These are phyloP conservation scores for Yamadazyma scolyti DNA, from an alignment of 805 yeast species.

Conservation along the genomic window DNA sequence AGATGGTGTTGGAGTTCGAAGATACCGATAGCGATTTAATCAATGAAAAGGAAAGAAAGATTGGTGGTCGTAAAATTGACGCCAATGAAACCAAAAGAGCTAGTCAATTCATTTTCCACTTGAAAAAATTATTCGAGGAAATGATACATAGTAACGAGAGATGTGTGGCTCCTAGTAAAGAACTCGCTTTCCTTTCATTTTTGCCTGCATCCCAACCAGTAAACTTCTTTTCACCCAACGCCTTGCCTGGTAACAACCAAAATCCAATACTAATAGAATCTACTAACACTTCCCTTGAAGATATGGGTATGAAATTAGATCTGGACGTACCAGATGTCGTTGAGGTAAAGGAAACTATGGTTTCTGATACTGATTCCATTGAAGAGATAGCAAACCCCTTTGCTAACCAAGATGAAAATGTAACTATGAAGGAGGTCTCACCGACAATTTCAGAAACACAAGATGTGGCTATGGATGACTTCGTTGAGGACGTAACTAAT, in stretches of 20 bases:
- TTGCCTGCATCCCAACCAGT: constrained; percentile 68
- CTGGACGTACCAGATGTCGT: neutral
- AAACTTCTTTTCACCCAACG: constrained; percentile 18
- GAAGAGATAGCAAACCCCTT: constrained; percentile 3
- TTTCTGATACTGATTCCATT: neutral
- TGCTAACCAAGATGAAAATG: neutral
- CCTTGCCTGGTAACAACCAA: constrained; percentile 1
- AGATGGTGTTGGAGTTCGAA: constrained; percentile 56
- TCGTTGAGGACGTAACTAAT: constrained; percentile 1
- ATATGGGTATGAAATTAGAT: neutral
- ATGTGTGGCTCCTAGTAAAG: constrained; percentile 77
- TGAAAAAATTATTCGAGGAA: constrained; percentile 64
- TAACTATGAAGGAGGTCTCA: neutral
- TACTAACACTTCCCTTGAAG: constrained; percentile 4
- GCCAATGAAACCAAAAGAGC: constrained; percentile 76
- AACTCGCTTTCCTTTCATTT: constrained; percentile 84
- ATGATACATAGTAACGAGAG: constrained; percentile 61
- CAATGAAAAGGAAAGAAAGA: constrained; percentile 39
- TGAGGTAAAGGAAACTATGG: neutral
- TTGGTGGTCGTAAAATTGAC: constrained; percentile 86
- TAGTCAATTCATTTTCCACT: constrained; percentile 71
- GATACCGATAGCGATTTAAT: constrained; percentile 17
- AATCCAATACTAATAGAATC: constrained; percentile 12
- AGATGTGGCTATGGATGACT: neutral
- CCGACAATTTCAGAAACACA: neutral